A percentile compares a stretch with the other conserved stretches of the same genome.
Conservation (phyloP, 305 asterid genomes). For the Ilex paraguariensis region DNA sequence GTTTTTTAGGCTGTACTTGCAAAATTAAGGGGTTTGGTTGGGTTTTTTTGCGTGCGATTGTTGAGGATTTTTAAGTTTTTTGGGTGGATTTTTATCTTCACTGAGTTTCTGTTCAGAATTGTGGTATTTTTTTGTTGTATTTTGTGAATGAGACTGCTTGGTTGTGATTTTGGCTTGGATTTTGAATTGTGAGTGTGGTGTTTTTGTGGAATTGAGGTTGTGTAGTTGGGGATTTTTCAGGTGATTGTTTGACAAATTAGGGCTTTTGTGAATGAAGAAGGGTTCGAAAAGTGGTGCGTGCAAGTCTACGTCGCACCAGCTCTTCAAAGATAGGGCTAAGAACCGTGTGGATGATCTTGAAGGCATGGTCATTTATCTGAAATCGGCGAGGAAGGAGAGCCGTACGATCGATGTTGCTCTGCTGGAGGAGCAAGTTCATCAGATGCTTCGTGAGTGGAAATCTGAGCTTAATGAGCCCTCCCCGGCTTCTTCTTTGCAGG, state of each 20-base stretch:
- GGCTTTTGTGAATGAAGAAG: slow-evolving; percentile 51
- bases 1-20: no score
- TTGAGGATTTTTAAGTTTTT: no score
- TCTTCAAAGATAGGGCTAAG: slow-evolving; percentile 91
- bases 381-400: slow-evolving; percentile 90
- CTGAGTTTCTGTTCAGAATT: no score
- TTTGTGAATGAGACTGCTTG: no score
- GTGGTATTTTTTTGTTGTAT: no score
- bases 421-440: slow-evolving; percentile 95
- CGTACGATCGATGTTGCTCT: slow-evolving; percentile 64
- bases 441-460: slow-evolving; percentile 95
- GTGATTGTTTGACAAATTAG: slow-evolving; percentile 19
- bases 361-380: slow-evolving; percentile 77
- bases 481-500: slow-evolving; percentile 87
- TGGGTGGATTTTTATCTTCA: no score
- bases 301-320: slow-evolving; percentile 79
- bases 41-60: no score
- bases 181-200: no score
- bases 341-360: slow-evolving; percentile 91
- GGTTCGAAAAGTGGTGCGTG: slow-evolving; percentile 74
- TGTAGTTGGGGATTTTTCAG: slow-evolving; percentile 27
- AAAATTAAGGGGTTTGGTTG: no score
- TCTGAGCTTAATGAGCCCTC: slow-evolving; percentile 85
- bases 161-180: no score
- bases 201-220: not conserved